phyloP scores from a whole-genome alignment of 441 rosid genomes.

The Jatropha multifida region DNA sequence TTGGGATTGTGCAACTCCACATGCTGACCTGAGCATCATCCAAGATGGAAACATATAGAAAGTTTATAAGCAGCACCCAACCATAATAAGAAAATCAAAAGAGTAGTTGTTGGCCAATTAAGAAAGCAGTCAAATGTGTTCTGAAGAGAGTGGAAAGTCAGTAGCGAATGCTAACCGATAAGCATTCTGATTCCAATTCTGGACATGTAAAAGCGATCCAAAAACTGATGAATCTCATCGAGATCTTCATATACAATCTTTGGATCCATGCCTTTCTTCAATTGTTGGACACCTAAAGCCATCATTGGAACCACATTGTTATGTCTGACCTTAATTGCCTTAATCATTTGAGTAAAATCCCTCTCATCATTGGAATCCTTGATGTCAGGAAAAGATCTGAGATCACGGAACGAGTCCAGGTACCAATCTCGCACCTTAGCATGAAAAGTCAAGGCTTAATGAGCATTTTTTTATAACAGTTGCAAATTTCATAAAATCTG shows the following conservation, averaged over 20 bases:
- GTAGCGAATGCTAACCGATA: slow-evolving; percentile 55
- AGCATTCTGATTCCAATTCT: slow-evolving; percentile 98
- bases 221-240: slow-evolving; percentile 87
- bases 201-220: slow-evolving; percentile 95
- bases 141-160: not conserved
- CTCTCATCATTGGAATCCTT: slow-evolving; percentile 63
- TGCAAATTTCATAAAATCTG: not conserved
- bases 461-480: not conserved
- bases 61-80: slow-evolving; percentile 18
- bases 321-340: slow-evolving; percentile 94
- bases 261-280: slow-evolving; percentile 68
- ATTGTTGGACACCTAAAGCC: slow-evolving; percentile 95
- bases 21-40: slow-evolving; percentile 81
- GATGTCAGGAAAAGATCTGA: slow-evolving; percentile 82
- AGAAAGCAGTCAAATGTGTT: not conserved
- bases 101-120: not conserved
- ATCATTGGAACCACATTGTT: slow-evolving; percentile 95
- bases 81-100: slow-evolving; percentile 1
- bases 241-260: slow-evolving; percentile 59
- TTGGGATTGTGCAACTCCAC: slow-evolving; percentile 95
- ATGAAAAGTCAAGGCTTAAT: slow-evolving; percentile 13
- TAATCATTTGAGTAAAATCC: slow-evolving; percentile 88
- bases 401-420: slow-evolving; percentile 88
- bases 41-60: slow-evolving; percentile 18
- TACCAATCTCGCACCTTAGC: slow-evolving; percentile 96